phyloP scores from a whole-genome alignment of 2,329 filamentous ascomycete species.

The Trichoderma asperellum region DNA sequence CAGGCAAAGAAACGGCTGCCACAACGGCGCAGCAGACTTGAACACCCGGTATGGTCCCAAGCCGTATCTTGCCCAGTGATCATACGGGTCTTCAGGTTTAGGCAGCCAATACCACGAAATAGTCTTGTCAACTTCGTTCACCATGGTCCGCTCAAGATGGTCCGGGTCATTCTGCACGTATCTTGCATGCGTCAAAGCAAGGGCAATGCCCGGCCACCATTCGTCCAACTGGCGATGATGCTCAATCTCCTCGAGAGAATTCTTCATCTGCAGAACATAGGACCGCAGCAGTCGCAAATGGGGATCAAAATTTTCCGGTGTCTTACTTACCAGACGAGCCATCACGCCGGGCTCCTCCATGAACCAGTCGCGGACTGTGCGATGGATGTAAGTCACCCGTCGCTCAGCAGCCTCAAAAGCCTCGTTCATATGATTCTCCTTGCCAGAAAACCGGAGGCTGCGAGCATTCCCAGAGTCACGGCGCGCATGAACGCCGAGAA shows the following conservation, averaged over 20 bases:
- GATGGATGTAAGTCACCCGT: conserved; percentile 42
- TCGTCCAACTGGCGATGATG: conserved; percentile 45
- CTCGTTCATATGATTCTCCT: conserved; percentile 10
- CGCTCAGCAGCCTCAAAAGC: conserved; percentile 22
- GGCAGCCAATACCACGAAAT: conserved; percentile 41
- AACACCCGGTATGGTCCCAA: conserved; percentile 42
- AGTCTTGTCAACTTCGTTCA: conserved; percentile 38
- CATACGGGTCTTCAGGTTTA: conserved; percentile 35
- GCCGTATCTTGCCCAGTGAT: conserved; percentile 42
- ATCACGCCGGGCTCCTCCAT: conserved; percentile 35
- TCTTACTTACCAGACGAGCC: conserved; percentile 26
- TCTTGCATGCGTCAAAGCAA: conserved; percentile 45
- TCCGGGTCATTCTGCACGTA: conserved; percentile 34
- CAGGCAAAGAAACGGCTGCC: conserved; percentile 40
- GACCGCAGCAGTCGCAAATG: conserved; percentile 42
- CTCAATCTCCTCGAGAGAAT: conserved; percentile 41
- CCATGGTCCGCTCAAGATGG: conserved; percentile 30
- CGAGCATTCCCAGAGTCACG: conserved; percentile 30
- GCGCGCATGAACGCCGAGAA: conserved; percentile 36
- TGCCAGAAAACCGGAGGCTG: conserved; percentile 26
- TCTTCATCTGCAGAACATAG: conserved; percentile 41
- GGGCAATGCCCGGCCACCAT: conserved; percentile 45
- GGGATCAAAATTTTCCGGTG: conserved; percentile 35
- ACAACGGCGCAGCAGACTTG: conserved; percentile 38
- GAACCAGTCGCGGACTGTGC: conserved; percentile 43